Base-by-base conservation (phyloP, 2,329 filamentous ascomycete genomes). In the Taxawa tesnikishii region DNA sequence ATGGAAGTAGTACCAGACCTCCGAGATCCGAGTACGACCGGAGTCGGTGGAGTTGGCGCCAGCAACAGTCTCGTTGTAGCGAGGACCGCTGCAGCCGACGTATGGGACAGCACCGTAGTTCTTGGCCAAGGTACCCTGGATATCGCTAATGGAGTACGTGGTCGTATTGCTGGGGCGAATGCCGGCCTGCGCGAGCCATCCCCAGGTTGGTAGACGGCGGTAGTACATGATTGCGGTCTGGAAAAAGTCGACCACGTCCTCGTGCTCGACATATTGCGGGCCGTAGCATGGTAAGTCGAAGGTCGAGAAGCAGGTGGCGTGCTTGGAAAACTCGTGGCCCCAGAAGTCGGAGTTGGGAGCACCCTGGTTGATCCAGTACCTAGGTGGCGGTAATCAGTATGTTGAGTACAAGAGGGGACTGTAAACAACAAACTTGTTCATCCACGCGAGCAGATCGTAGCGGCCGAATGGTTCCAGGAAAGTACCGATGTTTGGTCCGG, bases 1-100 rank as follows among this genome's bases (percentile, higher is more conserved):
- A 50, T 78, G 67, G 50, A 69, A 64, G 45, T 77, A 79, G 47
- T 79, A 80, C 73, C 74, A 80, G 9, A 75, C 61, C 60, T 81
- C 75, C 37, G 50, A 65, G 29, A 80, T 42, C 18, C 66, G 59
- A 2, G 73, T 79, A 39, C 56, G 56, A 2, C 75, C 74, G 34
- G 58, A 65, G 43, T 79, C 75, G 2, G 46, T 44, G 3, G 63
- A 46, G 29, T 42, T 66, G 38, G 54, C 60, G 2, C 75, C 75
- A 6, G 65, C 69, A 13, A 49, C 61, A 10, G 75, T 79, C 40
- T 65, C 58, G 48, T 79, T 79, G 51, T 65, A 79, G 14, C 60
- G 49, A 6, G 72, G 68, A 0, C 75, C 75, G 0, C 60, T 58
- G 57, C 75, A 80, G 4, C 73, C 74, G 34, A 79, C 47, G 46